These are phyloP conservation scores for Wickerhamomyces canadensis DNA, from an alignment of 805 yeast species.

Conservation along the genomic window DNA sequence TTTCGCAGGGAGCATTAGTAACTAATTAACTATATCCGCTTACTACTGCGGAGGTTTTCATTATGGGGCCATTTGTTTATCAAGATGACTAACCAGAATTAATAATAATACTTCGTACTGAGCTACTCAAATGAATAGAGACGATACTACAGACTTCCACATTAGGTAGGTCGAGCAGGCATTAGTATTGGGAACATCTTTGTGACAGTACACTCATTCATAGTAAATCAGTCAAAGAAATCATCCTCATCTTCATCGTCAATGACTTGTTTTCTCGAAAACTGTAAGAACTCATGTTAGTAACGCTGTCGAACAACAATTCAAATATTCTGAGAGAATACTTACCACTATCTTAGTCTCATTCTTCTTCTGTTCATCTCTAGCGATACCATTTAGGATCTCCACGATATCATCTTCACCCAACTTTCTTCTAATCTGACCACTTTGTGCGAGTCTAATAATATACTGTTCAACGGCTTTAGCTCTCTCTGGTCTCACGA, in stretches of 20 bases:
- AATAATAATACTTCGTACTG: too few relatives aligned
- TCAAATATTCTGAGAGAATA: too few relatives aligned
- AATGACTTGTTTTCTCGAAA: constrained; percentile 19
- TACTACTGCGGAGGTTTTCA: not conserved
- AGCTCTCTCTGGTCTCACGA: constrained; percentile 91
- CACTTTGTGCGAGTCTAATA: constrained; percentile 65
- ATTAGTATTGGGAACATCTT: too few relatives aligned
- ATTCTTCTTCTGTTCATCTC: constrained; percentile 59
- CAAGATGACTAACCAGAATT: too few relatives aligned
- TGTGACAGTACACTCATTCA: too few relatives aligned
- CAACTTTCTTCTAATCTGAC: constrained; percentile 70
- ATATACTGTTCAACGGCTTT: constrained; percentile 80
- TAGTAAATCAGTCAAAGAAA: constrained; percentile 41
- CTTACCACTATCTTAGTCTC: constrained; percentile 52
- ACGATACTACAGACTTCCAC: too few relatives aligned
- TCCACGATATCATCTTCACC: constrained; percentile 78
- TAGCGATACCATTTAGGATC: constrained; percentile 75
- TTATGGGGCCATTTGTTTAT: too few relatives aligned
- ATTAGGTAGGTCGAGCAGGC: too few relatives aligned
- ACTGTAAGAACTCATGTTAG: constrained; percentile 3
- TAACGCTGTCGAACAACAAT: too few relatives aligned
- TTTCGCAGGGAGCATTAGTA: too few relatives aligned
- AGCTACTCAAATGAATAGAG: too few relatives aligned
- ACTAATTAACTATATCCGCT: too few relatives aligned
- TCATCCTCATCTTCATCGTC: constrained; percentile 34